phyloP scores from a whole-genome alignment of 345 rosid genomes.

The Salix brachista region DNA sequence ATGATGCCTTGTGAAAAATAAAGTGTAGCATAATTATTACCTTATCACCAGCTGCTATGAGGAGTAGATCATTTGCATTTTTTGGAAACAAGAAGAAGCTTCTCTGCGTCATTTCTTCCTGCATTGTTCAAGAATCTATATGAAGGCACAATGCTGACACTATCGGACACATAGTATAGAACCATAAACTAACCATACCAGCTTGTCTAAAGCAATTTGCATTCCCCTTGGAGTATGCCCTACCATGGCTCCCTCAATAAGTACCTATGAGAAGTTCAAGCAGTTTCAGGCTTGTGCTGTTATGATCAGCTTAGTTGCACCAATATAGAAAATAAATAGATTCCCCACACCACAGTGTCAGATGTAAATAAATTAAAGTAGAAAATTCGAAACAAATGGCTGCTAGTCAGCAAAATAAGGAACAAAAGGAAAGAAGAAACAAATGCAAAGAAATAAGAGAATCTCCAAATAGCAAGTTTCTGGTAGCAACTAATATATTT shows the following conservation, averaged over 20 bases:
- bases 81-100: conserved; percentile 51
- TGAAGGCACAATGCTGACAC: background rate
- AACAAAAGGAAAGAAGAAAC: background rate
- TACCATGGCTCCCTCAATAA: conserved; percentile 82
- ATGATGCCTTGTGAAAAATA: background rate
- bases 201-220: conserved; percentile 78
- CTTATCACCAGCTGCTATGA: conserved; percentile 83
- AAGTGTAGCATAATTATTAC: conserved; percentile 28
- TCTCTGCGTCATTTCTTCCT: conserved; percentile 62
- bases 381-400: background rate
- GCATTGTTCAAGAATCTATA: conserved; percentile 20
- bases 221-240: conserved; percentile 80
- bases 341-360: background rate
- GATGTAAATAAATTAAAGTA: background rate
- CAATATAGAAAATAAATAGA: background rate
- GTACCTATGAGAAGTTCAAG: conserved; percentile 46
- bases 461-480: background rate
- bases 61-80: conserved; percentile 73
- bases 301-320: conserved; percentile 2
- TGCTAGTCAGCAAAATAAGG: background rate
- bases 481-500: background rate
- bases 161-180: background rate
- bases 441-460: background rate
- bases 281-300: background rate
- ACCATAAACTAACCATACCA: conserved; percentile 44